Evolutionary conservation across 768 basidiomycete species (phyloP).

Genomic region (Mycena vulgaris): DNA sequence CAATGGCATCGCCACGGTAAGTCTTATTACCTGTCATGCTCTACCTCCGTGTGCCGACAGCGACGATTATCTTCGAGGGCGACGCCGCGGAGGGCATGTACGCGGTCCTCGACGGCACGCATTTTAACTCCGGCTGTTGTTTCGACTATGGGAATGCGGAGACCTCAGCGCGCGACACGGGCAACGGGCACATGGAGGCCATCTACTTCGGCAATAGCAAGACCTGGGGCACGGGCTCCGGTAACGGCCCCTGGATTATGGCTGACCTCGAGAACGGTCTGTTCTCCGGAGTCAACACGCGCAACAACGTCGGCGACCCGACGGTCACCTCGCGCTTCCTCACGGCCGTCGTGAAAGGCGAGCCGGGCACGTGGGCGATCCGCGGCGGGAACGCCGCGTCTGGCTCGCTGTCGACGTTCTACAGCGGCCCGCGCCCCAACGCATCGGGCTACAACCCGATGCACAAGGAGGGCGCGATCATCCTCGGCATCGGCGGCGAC

Average conservation of each 20-base stretch:
- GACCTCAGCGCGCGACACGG: constrained; percentile 25
- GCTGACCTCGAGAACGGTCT: constrained; percentile 29
- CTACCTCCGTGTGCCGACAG: constrained; percentile 13
- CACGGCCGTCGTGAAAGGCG: constrained; percentile 35
- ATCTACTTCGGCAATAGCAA: constrained; percentile 22
- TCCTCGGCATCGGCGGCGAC: constrained; percentile 31
- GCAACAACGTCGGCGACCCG: constrained; percentile 23
- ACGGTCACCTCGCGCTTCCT: constrained; percentile 32
- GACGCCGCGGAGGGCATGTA: constrained; percentile 31
- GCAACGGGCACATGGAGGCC: constrained; percentile 29
- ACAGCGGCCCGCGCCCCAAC: constrained; percentile 13
- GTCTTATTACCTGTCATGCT: constrained; percentile 22
- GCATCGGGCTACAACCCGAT: constrained; percentile 35
- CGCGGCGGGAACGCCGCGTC: too few species aligned
- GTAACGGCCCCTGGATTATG: constrained; percentile 33
- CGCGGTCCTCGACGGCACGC: constrained; percentile 36
- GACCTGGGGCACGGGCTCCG: constrained; percentile 29
- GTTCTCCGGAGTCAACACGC: constrained; percentile 16
- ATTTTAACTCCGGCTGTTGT: constrained; percentile 33
- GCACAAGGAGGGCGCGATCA: constrained; percentile 37
- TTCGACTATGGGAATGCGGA: constrained; percentile 38
- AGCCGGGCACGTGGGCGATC: too few species aligned
- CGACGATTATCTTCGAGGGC: constrained; percentile 21
- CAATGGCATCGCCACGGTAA: constrained; percentile 33
- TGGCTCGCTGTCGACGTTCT: too few species aligned